Evolutionary conservation across 2,329 filamentous ascomycete species (phyloP).

Genomic region (Aspergillus spinulosporus): DNA sequence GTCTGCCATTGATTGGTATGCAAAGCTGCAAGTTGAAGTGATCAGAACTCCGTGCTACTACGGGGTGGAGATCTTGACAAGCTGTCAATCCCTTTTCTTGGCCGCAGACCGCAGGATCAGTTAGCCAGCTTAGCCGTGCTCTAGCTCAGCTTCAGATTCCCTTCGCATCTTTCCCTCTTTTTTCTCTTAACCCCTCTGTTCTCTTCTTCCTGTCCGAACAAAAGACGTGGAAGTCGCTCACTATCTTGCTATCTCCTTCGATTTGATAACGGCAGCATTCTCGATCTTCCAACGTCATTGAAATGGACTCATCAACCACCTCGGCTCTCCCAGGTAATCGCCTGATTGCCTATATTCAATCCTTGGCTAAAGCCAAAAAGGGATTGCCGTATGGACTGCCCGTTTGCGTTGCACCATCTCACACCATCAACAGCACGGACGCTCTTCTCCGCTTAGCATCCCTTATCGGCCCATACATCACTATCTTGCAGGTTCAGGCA

Average conservation of each 20-base stretch:
- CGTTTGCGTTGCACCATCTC: conserved; percentile 53
- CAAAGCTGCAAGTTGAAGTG: conserved; percentile 2
- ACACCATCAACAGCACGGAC: conserved; percentile 58
- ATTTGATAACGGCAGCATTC: not conserved
- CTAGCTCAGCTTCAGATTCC: conserved; percentile 10
- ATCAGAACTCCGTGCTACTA: conserved; percentile 15
- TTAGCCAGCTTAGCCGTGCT: conserved; percentile 13
- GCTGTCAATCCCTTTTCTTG: conserved; percentile 24
- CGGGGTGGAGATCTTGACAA: conserved; percentile 23
- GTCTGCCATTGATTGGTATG: not conserved
- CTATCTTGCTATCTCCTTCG: not conserved
- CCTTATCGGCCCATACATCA: conserved; percentile 61
- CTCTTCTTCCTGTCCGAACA: not conserved
- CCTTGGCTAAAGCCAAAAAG: conserved; percentile 35
- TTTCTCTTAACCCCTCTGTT: not conserved
- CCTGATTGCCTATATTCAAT: conserved; percentile 39
- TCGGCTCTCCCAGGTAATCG: conserved; percentile 34
- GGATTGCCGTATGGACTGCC: conserved; percentile 41
- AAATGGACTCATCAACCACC: conserved; percentile 21
- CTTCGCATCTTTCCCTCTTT: conserved; percentile 11
- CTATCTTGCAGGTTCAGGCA: conserved; percentile 61
- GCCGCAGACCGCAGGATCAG: conserved; percentile 10
- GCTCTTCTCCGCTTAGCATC: conserved; percentile 58
- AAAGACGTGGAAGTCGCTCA: not conserved
- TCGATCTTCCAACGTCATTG: conserved; percentile 4